These are phyloP conservation scores for Ochetophila trinervis DNA, from an alignment of 306 rosid species.

Conservation along the genomic window DNA sequence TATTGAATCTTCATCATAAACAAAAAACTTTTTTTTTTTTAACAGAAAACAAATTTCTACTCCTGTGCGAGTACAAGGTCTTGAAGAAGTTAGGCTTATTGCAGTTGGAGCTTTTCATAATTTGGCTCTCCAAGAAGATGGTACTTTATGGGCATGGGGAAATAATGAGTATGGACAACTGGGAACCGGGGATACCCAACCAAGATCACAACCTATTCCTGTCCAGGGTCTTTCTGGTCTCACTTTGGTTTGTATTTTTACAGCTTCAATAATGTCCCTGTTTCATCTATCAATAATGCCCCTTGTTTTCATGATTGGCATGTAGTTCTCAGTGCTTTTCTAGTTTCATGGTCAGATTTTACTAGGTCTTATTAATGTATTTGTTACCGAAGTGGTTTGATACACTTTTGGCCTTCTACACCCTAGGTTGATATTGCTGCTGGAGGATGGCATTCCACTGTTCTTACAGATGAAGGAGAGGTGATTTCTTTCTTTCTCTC, in stretches of 20 bases:
- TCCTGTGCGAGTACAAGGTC: conserved; percentile 98
- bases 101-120: conserved; percentile 99
- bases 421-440: conserved; percentile 93
- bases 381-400: conserved; percentile 3
- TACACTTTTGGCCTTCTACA: conserved; percentile 18
- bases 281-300: background rate
- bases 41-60: conserved; percentile 85
- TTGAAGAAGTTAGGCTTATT: conserved; percentile 77
- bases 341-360: background rate
- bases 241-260: conserved; percentile 64
- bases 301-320: too few species aligned
- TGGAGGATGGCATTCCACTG: conserved; percentile 99
- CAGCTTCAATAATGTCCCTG: background rate
- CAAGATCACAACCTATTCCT: conserved; percentile 92
- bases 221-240: conserved; percentile 92
- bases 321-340: background rate
- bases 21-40: too few species aligned
- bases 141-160: conserved; percentile 98
- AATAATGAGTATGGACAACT: conserved; percentile 98
- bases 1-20: background rate
- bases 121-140: conserved; percentile 95
- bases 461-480: conserved; percentile 89
- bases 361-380: conserved; percentile 2
- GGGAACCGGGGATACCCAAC: conserved; percentile 99
- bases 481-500: conserved; percentile 36